Percentiles rank a stretch among this genome's conserved stretches.
Evolutionary conservation across 2,329 filamentous ascomycete species (phyloP).

Genomic region (Stagonosporopsis vannaccii): DNA sequence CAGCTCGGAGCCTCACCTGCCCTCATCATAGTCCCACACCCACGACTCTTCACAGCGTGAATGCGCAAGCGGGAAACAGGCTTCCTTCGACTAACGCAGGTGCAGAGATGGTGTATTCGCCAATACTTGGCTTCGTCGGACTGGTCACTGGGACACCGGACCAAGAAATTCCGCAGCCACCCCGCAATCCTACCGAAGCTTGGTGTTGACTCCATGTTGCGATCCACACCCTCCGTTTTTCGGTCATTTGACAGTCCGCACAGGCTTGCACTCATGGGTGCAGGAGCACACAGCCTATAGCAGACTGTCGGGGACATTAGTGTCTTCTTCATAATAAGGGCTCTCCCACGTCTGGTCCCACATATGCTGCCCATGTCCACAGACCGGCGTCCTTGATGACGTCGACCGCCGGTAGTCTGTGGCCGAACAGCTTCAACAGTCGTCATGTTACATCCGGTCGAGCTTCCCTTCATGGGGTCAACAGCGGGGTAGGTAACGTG

Average conservation of each 20-base stretch:
- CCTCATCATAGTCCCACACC: background rate
- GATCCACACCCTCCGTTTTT: slow-evolving; percentile 9
- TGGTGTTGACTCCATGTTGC: slow-evolving; percentile 8
- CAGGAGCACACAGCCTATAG: slow-evolving; percentile 3
- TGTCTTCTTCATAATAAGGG: background rate
- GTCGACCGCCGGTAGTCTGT: slow-evolving; percentile 19
- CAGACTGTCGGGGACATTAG: background rate
- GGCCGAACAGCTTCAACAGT: slow-evolving; percentile 30
- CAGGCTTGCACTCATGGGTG: background rate
- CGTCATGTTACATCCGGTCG: slow-evolving; percentile 33
- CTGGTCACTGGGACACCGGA: background rate
- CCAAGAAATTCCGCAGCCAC: slow-evolving; percentile 14
- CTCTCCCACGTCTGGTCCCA: background rate
- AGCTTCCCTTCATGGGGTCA: slow-evolving; percentile 27
- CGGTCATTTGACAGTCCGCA: slow-evolving; percentile 12
- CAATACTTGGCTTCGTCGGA: slow-evolving; percentile 9
- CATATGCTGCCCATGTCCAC: slow-evolving; percentile 7
- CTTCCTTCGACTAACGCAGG: background rate
- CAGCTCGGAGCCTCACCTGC: background rate
- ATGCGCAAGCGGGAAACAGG: background rate
- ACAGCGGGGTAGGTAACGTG: slow-evolving; percentile 43
- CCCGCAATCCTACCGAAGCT: slow-evolving; percentile 15
- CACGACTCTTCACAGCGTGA: background rate
- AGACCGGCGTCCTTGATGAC: slow-evolving; percentile 27
- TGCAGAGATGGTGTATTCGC: background rate